These are phyloP conservation scores for Septoria petroselini DNA, from an alignment of 2,329 filamentous ascomycete species.

Conservation along the genomic window DNA sequence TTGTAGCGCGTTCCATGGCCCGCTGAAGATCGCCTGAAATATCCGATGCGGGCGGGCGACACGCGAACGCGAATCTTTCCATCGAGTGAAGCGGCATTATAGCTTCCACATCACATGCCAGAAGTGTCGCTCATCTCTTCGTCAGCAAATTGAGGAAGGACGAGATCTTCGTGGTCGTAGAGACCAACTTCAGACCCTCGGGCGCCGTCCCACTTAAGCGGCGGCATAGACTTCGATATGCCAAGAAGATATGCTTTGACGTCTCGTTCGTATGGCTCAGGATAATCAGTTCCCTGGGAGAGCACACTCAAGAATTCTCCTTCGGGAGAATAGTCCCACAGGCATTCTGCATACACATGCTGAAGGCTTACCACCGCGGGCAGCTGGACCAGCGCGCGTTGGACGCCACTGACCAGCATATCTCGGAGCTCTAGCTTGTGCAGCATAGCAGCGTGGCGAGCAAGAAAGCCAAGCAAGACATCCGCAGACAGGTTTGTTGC, in stretches of 20 bases:
- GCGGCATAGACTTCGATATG: conserved; percentile 6
- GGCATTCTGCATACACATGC: conserved; percentile 26
- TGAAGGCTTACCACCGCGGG: conserved; percentile 24
- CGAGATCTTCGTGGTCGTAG: conserved; percentile 1
- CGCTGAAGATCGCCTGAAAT: too few species aligned
- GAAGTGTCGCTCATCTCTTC: neutral
- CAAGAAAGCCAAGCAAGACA: conserved; percentile 24
- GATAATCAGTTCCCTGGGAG: conserved; percentile 19
- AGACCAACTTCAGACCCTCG: conserved; percentile 4
- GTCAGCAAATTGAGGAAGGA: neutral
- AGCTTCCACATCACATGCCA: too few species aligned
- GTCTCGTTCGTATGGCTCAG: conserved; percentile 16
- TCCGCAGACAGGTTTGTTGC: conserved; percentile 22
- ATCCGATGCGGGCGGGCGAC: too few species aligned
- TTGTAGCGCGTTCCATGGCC: too few species aligned
- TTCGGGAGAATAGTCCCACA: conserved; percentile 23
- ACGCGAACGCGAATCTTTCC: too few species aligned
- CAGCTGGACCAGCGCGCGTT: conserved; percentile 21
- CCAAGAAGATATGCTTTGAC: conserved; percentile 24
- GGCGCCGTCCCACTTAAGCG: conserved; percentile 14
- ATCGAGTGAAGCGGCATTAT: too few species aligned
- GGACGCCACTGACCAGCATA: conserved; percentile 22
- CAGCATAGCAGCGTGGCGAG: conserved; percentile 17
- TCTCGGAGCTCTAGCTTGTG: conserved; percentile 19
- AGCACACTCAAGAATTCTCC: conserved; percentile 18